Evolutionary conservation across 352 stramenopile species (phyloP), one percentile per base, ranked within the genome.

Genomic region (Pythium insidiosum): DNA sequence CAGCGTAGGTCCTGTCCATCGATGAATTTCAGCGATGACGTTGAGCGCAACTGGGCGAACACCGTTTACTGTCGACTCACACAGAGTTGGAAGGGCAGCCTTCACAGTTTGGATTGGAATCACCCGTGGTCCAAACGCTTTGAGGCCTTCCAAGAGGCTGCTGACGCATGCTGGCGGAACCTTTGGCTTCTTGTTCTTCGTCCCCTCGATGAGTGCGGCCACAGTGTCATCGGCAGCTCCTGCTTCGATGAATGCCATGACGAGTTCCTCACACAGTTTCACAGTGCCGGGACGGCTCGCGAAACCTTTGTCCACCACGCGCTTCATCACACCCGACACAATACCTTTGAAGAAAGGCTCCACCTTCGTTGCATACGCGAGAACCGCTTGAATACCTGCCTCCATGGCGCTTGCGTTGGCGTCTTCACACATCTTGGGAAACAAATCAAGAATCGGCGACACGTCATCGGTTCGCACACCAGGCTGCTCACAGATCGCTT

Each of bases 121-220:
- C 6, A 90, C 63, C 11, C 67, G 69, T 1, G 80, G 80, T n/a
- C 83, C 83, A 38, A 90, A 94, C 6, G 69, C 74, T 45, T 86
- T 84, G 19, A 94, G 61, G 6, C 69, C 63, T 26, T 93, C 80
- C 0, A 92, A 48, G 11, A 82, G 74, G 39, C 59, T 73, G 3
- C 59, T 55, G 0, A 74, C 58, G 68, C 83, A 93, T 0, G 74
- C 78, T 10, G 83, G 78, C 16, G 83, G 80, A 0, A 91, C 80
- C 23, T 94, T 94, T 1, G 80, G 83, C 41, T 94, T 94, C 31
- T 84, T 84, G 51, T 93, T 90, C 31, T 81, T 86, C 2, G 79
- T 87, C 22, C 80, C 83, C 77, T 93, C 80, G 18, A 94, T 61
- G 1, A 94, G 46, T 18, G 78, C 70, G 5, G 29, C 56, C 9